These are phyloP conservation scores for Teratosphaeria gauchensis DNA, from an alignment of 2,329 filamentous ascomycete species.

Conservation along the genomic window DNA sequence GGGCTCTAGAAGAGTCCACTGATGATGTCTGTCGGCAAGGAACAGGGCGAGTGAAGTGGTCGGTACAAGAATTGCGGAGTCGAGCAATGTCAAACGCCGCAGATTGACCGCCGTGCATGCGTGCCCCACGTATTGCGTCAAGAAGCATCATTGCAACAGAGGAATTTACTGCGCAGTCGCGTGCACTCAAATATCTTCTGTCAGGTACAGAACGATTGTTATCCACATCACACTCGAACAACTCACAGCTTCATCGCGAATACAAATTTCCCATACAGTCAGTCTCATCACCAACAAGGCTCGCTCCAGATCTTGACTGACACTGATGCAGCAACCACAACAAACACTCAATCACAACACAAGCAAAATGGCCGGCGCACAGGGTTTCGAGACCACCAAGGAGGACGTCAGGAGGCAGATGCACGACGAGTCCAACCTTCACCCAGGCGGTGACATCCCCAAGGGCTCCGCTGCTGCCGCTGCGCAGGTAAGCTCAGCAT, in stretches of 20 bases:
- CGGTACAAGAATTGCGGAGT: not conserved
- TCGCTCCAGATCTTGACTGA: not conserved
- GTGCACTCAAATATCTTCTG: not conserved
- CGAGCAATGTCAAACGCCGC: not conserved
- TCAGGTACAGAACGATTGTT: not conserved
- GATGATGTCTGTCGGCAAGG: not conserved
- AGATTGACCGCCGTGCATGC: not conserved
- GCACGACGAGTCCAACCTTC: constrained; percentile 2
- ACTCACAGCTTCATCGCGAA: not conserved
- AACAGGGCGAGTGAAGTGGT: not conserved
- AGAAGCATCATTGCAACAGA: not conserved
- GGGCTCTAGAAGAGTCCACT: not conserved
- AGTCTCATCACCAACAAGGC: not conserved
- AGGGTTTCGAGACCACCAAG: constrained; percentile 4
- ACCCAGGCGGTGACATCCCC: constrained; percentile 1
- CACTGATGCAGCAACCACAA: not conserved
- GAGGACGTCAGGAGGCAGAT: constrained; percentile 3
- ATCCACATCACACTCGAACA: not conserved
- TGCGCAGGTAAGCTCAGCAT: not conserved
- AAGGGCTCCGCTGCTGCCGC: constrained; percentile 1
- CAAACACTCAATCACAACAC: not conserved
- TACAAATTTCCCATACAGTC: not conserved
- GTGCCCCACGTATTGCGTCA: not conserved
- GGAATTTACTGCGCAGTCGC: not conserved
- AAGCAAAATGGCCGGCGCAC: constrained; percentile 1